These are phyloP conservation scores for Populus simonii DNA, from an alignment of 345 rosid genomes.

Conservation along the genomic window DNA sequence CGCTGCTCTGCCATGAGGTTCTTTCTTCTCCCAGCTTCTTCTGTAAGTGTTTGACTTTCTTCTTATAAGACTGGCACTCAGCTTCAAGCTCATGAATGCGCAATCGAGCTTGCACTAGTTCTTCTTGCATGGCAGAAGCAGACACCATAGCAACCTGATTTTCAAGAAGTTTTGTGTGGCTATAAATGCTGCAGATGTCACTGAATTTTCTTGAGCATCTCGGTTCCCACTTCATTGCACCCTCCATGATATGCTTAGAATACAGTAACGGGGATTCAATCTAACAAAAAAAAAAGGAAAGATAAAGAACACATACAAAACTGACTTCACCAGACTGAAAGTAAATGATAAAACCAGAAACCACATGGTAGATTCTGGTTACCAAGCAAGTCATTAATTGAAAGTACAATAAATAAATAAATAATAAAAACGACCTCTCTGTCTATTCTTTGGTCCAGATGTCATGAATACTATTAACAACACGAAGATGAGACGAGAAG, in stretches of 20 bases:
- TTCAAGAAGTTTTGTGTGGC: neutral
- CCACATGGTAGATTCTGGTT: neutral
- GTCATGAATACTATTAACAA: neutral
- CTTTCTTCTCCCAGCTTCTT: slow-evolving; percentile 14
- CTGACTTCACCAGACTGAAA: neutral
- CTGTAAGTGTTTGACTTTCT: slow-evolving; percentile 4
- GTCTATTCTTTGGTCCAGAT: neutral
- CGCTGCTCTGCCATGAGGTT: neutral
- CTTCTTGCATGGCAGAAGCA: slow-evolving; percentile 5
- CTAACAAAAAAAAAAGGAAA: neutral
- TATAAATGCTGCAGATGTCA: neutral
- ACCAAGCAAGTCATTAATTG: neutral
- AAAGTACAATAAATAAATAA: neutral
- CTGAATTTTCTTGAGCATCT: neutral
- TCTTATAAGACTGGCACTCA: neutral
- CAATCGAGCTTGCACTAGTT: neutral
- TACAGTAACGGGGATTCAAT: slow-evolving; percentile 12
- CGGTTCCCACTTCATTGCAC: slow-evolving; percentile 19
- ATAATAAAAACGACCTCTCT: neutral
- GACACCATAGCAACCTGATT: neutral
- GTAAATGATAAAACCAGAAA: neutral
- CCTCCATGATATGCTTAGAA: slow-evolving; percentile 11
- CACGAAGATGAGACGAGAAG: neutral
- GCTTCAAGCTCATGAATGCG: slow-evolving; percentile 14
- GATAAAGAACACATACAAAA: neutral